Conservation (phyloP, 495 filamentous ascomycete species). For the Cenococcum geophilum region DNA sequence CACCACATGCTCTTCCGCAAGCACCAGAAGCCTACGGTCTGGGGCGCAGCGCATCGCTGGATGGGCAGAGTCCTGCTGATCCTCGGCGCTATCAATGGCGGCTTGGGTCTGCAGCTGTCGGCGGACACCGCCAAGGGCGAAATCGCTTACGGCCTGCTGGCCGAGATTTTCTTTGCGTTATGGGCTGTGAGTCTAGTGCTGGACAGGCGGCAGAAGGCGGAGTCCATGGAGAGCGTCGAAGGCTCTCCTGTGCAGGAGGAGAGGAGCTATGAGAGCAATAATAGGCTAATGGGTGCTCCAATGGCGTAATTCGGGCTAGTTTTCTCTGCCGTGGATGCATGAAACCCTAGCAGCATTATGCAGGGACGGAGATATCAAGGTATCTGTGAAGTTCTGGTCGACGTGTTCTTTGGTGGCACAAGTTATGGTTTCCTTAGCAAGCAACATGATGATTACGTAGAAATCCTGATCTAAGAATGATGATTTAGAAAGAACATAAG, state of each 20-base stretch:
- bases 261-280: conserved; percentile 13
- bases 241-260: conserved; percentile 29
- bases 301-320: too few relatives aligned
- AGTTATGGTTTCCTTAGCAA: too few relatives aligned
- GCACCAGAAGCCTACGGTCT: conserved; percentile 44
- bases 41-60: conserved; percentile 64
- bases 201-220: not conserved
- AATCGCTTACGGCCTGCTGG: conserved; percentile 56
- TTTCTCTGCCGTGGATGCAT: too few relatives aligned
- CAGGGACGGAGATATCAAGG: too few relatives aligned
- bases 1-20: conserved; percentile 57
- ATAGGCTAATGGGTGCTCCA: too few relatives aligned
- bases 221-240: not conserved
- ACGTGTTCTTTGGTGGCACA: too few relatives aligned
- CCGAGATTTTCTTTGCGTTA: conserved; percentile 49
- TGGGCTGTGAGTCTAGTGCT: conserved; percentile 7
- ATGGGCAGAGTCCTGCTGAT: conserved; percentile 56
- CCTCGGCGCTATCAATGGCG: conserved; percentile 66
- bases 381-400: too few relatives aligned
- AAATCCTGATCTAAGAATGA: too few relatives aligned
- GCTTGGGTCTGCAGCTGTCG: conserved; percentile 55
- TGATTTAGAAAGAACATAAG: too few relatives aligned
- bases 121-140: conserved; percentile 38
- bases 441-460: too few relatives aligned
- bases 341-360: too few relatives aligned